These are phyloP conservation scores for Gnaphalium uliginosum DNA, from an alignment of 129 eudicot species.

Conservation along the genomic window DNA sequence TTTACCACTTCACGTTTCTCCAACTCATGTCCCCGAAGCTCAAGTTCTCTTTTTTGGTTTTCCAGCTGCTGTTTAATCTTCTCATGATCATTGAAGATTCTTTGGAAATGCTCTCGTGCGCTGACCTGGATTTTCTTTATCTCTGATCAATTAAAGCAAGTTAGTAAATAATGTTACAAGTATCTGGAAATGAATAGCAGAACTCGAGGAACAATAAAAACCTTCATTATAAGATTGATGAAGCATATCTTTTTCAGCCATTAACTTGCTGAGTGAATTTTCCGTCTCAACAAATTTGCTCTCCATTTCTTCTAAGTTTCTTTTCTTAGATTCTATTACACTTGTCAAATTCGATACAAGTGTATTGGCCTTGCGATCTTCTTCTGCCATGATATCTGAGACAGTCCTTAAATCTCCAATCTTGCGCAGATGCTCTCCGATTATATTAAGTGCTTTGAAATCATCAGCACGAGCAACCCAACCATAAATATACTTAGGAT, in stretches of 20 bases:
- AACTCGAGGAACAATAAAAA: constrained; percentile 22
- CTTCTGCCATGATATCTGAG: constrained; percentile 66
- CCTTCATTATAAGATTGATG: constrained; percentile 80
- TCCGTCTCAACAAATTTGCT: constrained; percentile 60
- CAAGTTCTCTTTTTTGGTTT: constrained; percentile 63
- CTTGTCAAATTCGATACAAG: constrained; percentile 55
- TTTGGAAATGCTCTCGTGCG: constrained; percentile 72
- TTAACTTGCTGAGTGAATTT: constrained; percentile 48
- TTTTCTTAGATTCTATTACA: constrained; percentile 62
- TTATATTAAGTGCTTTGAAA: constrained; percentile 43
- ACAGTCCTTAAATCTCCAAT: constrained; percentile 68
- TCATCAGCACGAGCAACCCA: constrained; percentile 97
- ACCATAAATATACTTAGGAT: constrained; percentile 46
- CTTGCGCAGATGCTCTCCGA: constrained; percentile 73
- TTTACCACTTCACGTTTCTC: constrained; percentile 73
- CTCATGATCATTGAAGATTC: constrained; percentile 68
- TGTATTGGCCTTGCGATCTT: constrained; percentile 50
- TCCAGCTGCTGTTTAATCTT: constrained; percentile 66
- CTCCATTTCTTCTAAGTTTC: constrained; percentile 61
- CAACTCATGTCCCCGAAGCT: constrained; percentile 60
- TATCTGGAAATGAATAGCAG: neutral
- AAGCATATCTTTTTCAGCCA: constrained; percentile 65
- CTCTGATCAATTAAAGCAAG: constrained; percentile 40
- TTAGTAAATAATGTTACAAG: neutral
- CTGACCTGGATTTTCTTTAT: constrained; percentile 60